Percentiles rank a stretch among this genome's conserved stretches.
Conservation (phyloP, 805 yeast species). For the Wilhelminamyces savonicus region DNA sequence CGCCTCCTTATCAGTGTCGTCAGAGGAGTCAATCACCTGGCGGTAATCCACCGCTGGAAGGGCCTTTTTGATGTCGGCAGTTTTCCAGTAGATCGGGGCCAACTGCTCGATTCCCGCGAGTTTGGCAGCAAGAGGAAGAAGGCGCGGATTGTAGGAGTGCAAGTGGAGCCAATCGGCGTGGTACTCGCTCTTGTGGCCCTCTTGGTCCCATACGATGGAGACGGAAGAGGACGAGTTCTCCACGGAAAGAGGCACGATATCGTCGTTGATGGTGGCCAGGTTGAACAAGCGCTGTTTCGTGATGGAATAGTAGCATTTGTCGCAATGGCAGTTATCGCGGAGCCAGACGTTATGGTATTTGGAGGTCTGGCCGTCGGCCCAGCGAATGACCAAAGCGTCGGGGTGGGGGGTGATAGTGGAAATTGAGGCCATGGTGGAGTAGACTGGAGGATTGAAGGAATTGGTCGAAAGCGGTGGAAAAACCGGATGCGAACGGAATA, state of each 20-base stretch:
- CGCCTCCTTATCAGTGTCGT: conserved; percentile 22
- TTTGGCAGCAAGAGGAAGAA: conserved; percentile 25
- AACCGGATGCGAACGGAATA: too few species aligned
- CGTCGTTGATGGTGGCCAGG: conserved; percentile 38
- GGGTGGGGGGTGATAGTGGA: conserved; percentile 1
- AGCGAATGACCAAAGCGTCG: too few species aligned
- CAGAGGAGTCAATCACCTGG: conserved; percentile 33
- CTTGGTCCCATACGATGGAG: conserved; percentile 33
- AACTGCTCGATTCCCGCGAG: conserved; percentile 24
- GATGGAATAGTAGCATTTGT: conserved; percentile 43
- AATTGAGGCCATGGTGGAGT: too few species aligned
- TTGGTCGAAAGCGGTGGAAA: too few species aligned
- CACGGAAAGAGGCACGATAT: conserved; percentile 16
- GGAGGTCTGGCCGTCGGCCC: conserved; percentile 5
- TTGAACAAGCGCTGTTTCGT: conserved; percentile 58
- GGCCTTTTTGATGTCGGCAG: conserved; percentile 27
- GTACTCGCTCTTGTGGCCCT: conserved; percentile 32
- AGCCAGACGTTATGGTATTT: conserved; percentile 45
- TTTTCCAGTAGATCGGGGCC: conserved; percentile 38
- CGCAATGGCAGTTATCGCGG: conserved; percentile 59
- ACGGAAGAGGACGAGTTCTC: conserved; percentile 10
- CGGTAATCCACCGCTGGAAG: conserved; percentile 46
- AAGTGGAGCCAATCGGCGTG: conserved; percentile 36
- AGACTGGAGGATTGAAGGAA: too few species aligned
- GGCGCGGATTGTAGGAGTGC: conserved; percentile 48